Evolutionary conservation across 2,329 filamentous ascomycete species (phyloP), one percentile per base, ranked within the genome.

Genomic region (Diaporthe vexans): DNA sequence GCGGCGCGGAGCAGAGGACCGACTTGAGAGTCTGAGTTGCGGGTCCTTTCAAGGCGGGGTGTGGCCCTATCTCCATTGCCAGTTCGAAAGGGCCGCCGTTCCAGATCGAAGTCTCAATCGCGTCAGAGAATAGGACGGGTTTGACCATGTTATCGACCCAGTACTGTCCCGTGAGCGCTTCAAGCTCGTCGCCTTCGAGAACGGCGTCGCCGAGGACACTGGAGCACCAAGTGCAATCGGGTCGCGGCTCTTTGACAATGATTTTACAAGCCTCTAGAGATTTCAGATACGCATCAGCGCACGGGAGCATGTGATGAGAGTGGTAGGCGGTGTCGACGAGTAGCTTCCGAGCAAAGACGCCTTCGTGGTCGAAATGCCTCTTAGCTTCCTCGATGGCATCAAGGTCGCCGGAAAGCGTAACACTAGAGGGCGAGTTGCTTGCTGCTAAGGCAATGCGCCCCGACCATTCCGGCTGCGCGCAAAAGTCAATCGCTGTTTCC

Each of bases 291-390:
- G 40, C 52, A 1, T 76, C 51, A 74, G 73, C 15, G 54, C 72
- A 74, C 9, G 72, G 72, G 0, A 43, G 33, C 82, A 85, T 85
- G 56, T 84, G 82, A 24, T 81, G 79, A 1, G 83, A 84, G 72
- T 84, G 82, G 69, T 86, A 86, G 0, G 85, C 85, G 7, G 73
- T 82, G 69, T 85, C 81, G 2, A 85, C 82, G 17, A 80, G 77
- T 0, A 87, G 78, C 1, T 81, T 80, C 15, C 85, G 73, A 51
- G 4, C 82, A 75, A 1, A 78, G 72, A 59, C 84, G 81, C 9
- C 76, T 21, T 78, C 75, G 7, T 78, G 77, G 1, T 79, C 73
- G 0, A 82, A 73, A 1, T 80, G 35, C 4, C 63, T 73, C 71
- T 79, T 73, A 0, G 79, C 73, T 9, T 81, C 74, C 0, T 76